Conservation (phyloP, 108 stramenopile genomes). For the Seminavis robusta region DNA sequence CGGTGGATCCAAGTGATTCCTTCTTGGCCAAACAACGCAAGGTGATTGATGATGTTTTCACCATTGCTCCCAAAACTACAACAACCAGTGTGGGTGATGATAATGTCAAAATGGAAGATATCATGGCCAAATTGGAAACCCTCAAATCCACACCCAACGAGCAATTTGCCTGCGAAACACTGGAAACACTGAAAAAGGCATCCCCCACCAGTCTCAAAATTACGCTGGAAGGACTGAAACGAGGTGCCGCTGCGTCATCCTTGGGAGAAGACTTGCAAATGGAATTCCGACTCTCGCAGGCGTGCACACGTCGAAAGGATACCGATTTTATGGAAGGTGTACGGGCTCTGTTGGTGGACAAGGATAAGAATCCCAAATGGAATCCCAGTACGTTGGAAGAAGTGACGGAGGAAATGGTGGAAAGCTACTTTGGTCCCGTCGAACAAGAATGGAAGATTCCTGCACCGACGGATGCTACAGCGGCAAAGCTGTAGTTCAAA, state of each 20-base stretch:
- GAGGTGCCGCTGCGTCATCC: slow-evolving; percentile 28
- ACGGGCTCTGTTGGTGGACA: slow-evolving; percentile 93
- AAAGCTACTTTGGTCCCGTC: slow-evolving; percentile 60
- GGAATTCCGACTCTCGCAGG: slow-evolving; percentile 82
- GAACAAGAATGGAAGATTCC: slow-evolving; percentile 35
- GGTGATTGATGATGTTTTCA: slow-evolving; percentile 55
- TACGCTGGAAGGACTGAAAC: slow-evolving; percentile 73
- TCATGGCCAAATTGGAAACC: slow-evolving; percentile 39
- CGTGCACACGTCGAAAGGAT: slow-evolving; percentile 37
- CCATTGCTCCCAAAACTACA: no score
- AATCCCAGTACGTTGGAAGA: slow-evolving; percentile 44
- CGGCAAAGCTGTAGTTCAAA: no score
- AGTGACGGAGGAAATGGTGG: slow-evolving; percentile 52
- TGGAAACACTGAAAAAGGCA: slow-evolving; percentile 56
- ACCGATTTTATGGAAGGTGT: slow-evolving; percentile 96
- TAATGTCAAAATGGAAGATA: slow-evolving; percentile 46
- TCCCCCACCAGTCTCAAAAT: slow-evolving; percentile 81
- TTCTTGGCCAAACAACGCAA: slow-evolving; percentile 38
- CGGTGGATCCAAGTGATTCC: slow-evolving; percentile 35
- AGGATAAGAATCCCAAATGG: slow-evolving; percentile 88
- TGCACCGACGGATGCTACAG: no score
- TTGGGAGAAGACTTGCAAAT: slow-evolving; percentile 68
- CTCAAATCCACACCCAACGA: slow-evolving; percentile 31
- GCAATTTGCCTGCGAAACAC: slow-evolving; percentile 57
- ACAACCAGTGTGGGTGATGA: slow-evolving; percentile 35